These are phyloP conservation scores for Phalaenopsis equestris DNA, from an alignment of 106 monocot species.

Conservation along the genomic window DNA sequence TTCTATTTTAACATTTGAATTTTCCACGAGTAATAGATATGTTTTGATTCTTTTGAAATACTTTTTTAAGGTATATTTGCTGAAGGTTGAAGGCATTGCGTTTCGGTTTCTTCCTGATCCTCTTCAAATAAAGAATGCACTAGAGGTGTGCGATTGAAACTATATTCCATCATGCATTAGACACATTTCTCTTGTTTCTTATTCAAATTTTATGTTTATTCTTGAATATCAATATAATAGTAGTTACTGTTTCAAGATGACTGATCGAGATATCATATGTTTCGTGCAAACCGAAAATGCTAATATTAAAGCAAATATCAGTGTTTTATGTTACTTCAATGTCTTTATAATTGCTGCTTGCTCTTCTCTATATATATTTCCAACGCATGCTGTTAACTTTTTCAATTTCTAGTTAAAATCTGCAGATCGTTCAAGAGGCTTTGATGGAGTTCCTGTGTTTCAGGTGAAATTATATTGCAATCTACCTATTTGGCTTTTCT, in stretches of 20 bases:
- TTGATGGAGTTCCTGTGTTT: constrained; percentile 99
- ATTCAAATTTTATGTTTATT: background rate
- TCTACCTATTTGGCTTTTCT: background rate
- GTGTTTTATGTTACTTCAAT: background rate
- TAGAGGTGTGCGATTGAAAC: constrained; percentile 45
- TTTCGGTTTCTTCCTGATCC: constrained; percentile 97
- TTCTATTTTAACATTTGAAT: background rate
- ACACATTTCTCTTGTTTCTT: background rate
- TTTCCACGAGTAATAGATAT: background rate
- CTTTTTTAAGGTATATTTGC: constrained; percentile 79
- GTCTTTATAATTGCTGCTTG: background rate
- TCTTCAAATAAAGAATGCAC: constrained; percentile 91
- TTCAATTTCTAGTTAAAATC: constrained; percentile 60
- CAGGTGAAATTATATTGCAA: constrained; percentile 42
- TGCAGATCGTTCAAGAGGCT: constrained; percentile 49
- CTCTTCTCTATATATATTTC: background rate
- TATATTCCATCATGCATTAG: background rate
- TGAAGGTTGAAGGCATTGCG: constrained; percentile 98
- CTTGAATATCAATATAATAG: background rate
- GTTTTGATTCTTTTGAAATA: constrained; percentile 1
- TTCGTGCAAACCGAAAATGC: background rate
- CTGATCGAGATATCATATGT: background rate
- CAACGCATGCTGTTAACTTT: constrained; percentile 1
- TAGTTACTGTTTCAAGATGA: background rate
- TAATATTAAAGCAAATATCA: background rate